Evolutionary conservation across 345 rosid species (phyloP), one percentile per base, ranked within the genome.

Genomic region (Carallia pectinifolia): DNA sequence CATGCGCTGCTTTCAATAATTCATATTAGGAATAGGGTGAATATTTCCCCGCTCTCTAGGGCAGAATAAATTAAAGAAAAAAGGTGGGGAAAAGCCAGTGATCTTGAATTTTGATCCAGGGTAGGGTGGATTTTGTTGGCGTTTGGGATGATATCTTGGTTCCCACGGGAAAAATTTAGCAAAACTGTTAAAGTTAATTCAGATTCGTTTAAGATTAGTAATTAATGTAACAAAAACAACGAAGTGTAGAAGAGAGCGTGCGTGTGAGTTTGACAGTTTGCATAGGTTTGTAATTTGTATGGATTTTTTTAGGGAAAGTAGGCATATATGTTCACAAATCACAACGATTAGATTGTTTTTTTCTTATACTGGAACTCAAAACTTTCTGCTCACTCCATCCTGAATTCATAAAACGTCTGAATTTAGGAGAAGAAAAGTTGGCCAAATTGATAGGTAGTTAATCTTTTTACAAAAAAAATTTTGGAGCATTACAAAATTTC

Each of bases 91-190:
- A 23, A 23, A 23, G 23, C 23, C 23, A 23, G 23, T 23, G 23
- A 23, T 23, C 23, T 23, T 23, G 23, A 23, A 23, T 23, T 23
- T 23, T 23, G 23, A 23, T 23, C 23, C 23, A 23, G 23, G 23
- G 23, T 23, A 23, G 23, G 23, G 23, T 23, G 23, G 23, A 23
- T 23, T 23, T 23, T 23, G 0, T 56, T 33, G 75, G 61, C 50
- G 69, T 52, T 64, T 69, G 78, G 39, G 66, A 64, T 6, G 23
- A 61, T 67, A 38, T 58, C 18, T 62, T 68, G 64, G 65, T 59
- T 71, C 39, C 37, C 80, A 64, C 70, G 61, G 64, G 13, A 29
- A 80, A 76, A 61, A 23, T 19, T 80, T 74, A 78, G 67, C 74
- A 71, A 0, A 67, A 65, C 73, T 23, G 23, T 23, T 23, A 23